Percentiles rank a stretch among this genome's conserved stretches.
phyloP scores from a whole-genome alignment of 129 eudicot species.

The Chrysanthemum makinoi region DNA sequence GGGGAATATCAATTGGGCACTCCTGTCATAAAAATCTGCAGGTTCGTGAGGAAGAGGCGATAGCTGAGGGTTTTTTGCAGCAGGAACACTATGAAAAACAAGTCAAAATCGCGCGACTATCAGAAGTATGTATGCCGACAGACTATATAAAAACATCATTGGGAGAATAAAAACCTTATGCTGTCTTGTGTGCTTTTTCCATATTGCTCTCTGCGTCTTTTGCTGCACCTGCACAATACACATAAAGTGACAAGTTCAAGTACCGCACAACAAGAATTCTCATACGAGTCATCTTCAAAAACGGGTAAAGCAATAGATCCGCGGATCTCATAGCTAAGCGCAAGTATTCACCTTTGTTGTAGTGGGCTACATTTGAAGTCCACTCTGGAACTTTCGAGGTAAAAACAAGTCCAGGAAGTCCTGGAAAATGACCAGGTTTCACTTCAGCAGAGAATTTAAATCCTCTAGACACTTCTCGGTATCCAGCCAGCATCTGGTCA shows the following conservation, averaged over 20 bases:
- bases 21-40: conserved; percentile 68
- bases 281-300: conserved; percentile 48
- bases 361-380: conserved; percentile 80
- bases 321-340: conserved; percentile 68
- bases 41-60: conserved; percentile 92
- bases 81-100: conserved; percentile 46
- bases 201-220: too few species aligned
- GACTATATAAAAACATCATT: too few species aligned
- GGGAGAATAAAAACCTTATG: too few species aligned
- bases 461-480: conserved; percentile 83
- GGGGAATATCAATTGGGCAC: too few species aligned
- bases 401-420: conserved; percentile 93
- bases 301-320: conserved; percentile 89
- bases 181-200: too few species aligned
- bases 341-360: conserved; percentile 64
- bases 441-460: conserved; percentile 69
- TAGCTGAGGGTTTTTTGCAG: conserved; percentile 60
- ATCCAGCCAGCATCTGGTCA: conserved; percentile 67
- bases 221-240: too few species aligned
- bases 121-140: too few species aligned
- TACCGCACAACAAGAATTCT: conserved; percentile 70
- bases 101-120: background rate
- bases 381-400: conserved; percentile 82
- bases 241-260: conserved; percentile 89
- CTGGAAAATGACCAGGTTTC: conserved; percentile 52